Evolutionary conservation across 495 filamentous ascomycete genomes (phyloP), one percentile per base, ranked within the genome.

Genomic region (Tetracladium setigerum): DNA sequence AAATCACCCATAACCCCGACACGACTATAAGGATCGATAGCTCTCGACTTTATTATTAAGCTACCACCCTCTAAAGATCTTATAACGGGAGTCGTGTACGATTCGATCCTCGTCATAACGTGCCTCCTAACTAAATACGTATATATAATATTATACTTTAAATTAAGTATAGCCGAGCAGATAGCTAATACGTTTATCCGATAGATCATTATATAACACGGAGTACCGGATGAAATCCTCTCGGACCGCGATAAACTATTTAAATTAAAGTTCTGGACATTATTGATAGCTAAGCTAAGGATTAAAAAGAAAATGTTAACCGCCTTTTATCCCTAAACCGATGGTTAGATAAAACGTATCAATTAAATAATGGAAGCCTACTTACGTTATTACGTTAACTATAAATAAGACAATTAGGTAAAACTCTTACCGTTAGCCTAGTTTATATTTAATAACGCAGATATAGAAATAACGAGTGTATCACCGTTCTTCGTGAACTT

Each of bases 241-340:
- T 48, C 34, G 0, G 27, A 53, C 24, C 0, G 37, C 48, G 50
- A 53, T 27, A 47, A 48, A 16, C 34, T 53, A 17, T 53, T 53
- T 47, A 47, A 14, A 48, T 48, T 32, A 27, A 47, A 49, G 36
- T 42, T 41, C 15, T 53, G 35, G 38, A 30, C 40, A 2, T 7
- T 13, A 5, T 11, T 49, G 9, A 49, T 30, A 44, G 17, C 31
- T n/a, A 43, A 15, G 8, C 31, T 33, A 32, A 12, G 17, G 11
- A 24, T 33, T n/a, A 41, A 49, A 5, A 30, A 14, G 12, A 48
- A 48, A 6, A 2, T 48, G 27, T 39, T 27, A 48, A 41, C 14
- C 16, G 22, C 10, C 14, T 48, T 48, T 18, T 39, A 39, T 41
- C 27, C 24, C 2, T 43, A 36, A 30, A 4, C 39, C 5, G 38